Percentiles rank a stretch among this genome's conserved stretches.
Conservation (phyloP, 305 asterid species). For the Solanum hybrid region DNA sequence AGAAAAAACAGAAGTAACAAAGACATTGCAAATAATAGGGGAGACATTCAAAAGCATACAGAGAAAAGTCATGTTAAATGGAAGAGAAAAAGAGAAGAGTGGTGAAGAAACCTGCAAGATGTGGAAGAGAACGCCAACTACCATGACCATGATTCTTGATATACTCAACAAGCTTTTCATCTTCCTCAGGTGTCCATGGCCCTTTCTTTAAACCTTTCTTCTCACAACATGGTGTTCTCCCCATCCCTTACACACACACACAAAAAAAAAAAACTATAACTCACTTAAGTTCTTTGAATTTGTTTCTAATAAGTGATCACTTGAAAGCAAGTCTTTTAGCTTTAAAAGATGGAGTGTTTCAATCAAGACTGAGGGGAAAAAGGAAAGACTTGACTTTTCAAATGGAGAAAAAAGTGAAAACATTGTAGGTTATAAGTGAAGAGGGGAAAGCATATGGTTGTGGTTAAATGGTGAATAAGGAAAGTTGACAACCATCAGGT, state of each 20-base stretch:
- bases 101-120: conserved; percentile 40
- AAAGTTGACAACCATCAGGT: not conserved
- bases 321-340: not conserved
- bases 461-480: not conserved
- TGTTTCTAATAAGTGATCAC: conserved; percentile 3
- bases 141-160: conserved; percentile 50
- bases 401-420: not conserved
- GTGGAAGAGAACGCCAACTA: conserved; percentile 67
- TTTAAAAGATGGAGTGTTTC: not conserved
- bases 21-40: not conserved
- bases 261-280: not conserved
- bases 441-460: not conserved
- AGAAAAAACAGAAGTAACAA: not conserved
- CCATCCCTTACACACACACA: conserved; percentile 12
- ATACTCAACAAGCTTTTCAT: conserved; percentile 49
- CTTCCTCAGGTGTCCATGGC: conserved; percentile 39
- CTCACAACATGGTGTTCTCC: conserved; percentile 13
- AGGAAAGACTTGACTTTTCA: conserved; percentile 32
- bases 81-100: not conserved
- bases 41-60: not conserved
- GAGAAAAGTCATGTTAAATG: not conserved
- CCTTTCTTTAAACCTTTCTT: conserved; percentile 13
- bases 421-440: not conserved
- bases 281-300: not conserved
- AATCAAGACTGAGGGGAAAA: not conserved